Evolutionary conservation across 306 rosid genomes (phyloP).

Genomic region (Begonia masoniana): DNA sequence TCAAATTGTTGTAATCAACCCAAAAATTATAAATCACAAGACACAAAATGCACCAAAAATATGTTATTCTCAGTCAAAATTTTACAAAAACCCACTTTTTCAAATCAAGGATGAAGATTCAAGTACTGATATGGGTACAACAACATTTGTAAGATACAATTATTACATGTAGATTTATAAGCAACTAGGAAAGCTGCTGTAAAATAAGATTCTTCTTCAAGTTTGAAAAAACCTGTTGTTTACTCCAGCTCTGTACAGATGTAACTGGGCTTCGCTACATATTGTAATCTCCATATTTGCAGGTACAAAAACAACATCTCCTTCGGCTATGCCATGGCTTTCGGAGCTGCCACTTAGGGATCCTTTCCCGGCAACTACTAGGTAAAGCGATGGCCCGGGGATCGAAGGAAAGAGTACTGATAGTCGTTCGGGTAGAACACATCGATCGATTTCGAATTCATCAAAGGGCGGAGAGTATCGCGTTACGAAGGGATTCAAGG

Average conservation of each 20-base stretch:
- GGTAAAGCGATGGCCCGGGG: conserved; percentile 71
- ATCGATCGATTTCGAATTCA: conserved; percentile 77
- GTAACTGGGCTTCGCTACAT: conserved; percentile 42
- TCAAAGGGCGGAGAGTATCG: conserved; percentile 73
- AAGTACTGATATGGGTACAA: too few relatives aligned
- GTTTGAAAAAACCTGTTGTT: conserved; percentile 47
- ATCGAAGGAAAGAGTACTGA: conserved; percentile 44
- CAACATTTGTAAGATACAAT: too few relatives aligned
- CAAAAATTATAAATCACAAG: too few relatives aligned
- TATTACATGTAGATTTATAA: too few relatives aligned
- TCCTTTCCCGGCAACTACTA: conserved; percentile 59
- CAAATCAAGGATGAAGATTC: too few relatives aligned
- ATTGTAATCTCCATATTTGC: conserved; percentile 51
- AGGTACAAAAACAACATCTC: conserved; percentile 73
- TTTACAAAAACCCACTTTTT: too few relatives aligned
- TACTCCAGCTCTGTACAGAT: conserved; percentile 65
- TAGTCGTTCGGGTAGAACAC: conserved; percentile 51
- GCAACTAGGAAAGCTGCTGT: too few relatives aligned
- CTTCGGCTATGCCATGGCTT: conserved; percentile 40
- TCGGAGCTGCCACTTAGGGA: conserved; percentile 23
- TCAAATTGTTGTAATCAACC: too few relatives aligned
- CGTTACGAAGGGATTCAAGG: conserved; percentile 39
- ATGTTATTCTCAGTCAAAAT: too few relatives aligned
- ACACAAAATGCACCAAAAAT: too few relatives aligned
- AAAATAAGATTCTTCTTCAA: too few relatives aligned